phyloP scores from a whole-genome alignment of 1,139 yeast species.

The Taphrina sp. region DNA sequence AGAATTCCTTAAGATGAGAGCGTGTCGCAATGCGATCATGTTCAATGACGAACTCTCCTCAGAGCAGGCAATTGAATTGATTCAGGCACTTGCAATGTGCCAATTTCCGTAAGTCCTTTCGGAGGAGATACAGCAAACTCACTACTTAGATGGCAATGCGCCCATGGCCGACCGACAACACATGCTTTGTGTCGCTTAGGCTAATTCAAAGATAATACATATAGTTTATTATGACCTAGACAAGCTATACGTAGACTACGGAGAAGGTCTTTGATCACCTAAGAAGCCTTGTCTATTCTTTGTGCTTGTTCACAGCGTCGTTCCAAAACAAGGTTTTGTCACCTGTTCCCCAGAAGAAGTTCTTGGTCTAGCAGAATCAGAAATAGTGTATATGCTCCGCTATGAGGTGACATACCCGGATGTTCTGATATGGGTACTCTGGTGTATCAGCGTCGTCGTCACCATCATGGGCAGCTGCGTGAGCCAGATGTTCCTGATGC shows the following conservation, averaged over 20 bases:
- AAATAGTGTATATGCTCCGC: background rate
- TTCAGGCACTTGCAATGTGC: too few species aligned
- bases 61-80: too few species aligned
- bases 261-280: too few species aligned
- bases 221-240: background rate
- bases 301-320: slow-evolving; percentile 81
- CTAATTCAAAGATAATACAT: background rate
- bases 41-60: slow-evolving; percentile 14
- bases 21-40: slow-evolving; percentile 10
- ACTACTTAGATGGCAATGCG: background rate
- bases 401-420: slow-evolving; percentile 56
- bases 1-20: background rate
- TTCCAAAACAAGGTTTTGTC: slow-evolving; percentile 98
- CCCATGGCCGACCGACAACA: slow-evolving; percentile 9
- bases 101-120: too few species aligned
- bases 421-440: slow-evolving; percentile 86
- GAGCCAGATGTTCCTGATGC: slow-evolving; percentile 88
- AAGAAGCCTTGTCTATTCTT: slow-evolving; percentile 12
- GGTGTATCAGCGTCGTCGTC: slow-evolving; percentile 39
- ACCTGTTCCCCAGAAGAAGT: slow-evolving; percentile 77
- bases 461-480: slow-evolving; percentile 57
- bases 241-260: background rate
- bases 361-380: slow-evolving; percentile 32
- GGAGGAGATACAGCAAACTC: background rate
- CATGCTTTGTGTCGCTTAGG: too few species aligned